Evolutionary conservation across 371 early-diverging fungal species (phyloP).

Genomic region (Mucor circinelloides): DNA sequence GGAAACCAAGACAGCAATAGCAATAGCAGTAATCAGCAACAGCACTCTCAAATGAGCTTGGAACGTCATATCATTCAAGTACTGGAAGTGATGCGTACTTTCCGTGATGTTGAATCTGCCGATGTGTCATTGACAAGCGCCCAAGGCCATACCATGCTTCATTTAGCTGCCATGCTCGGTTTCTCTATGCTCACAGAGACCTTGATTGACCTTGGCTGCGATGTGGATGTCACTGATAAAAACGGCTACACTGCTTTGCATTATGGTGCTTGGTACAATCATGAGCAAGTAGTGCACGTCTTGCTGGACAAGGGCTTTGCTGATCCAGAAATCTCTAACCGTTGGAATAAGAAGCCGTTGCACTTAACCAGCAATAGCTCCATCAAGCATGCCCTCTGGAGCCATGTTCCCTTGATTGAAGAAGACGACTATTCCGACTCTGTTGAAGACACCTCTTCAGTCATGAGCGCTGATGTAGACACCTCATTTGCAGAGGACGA

Average conservation of each 20-base stretch:
- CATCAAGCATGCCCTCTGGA: slow-evolving; percentile 22
- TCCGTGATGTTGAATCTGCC: slow-evolving; percentile 35
- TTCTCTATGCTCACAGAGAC: slow-evolving; percentile 25
- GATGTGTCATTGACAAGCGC: slow-evolving; percentile 40
- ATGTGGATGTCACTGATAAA: slow-evolving; percentile 31
- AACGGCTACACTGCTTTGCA: slow-evolving; percentile 34
- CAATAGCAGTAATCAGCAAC: slow-evolving; percentile 13
- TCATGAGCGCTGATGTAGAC: slow-evolving; percentile 41
- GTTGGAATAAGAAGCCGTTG: slow-evolving; percentile 31
- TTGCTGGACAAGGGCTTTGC: slow-evolving; percentile 33
- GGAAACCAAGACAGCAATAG: slow-evolving; percentile 23
- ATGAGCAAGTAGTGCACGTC: slow-evolving; percentile 24
- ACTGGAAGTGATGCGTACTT: slow-evolving; percentile 41
- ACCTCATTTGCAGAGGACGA: slow-evolving; percentile 32
- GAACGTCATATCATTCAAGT: slow-evolving; percentile 50
- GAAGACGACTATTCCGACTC: slow-evolving; percentile 15
- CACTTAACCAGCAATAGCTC: slow-evolving; percentile 24
- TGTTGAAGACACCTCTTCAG: slow-evolving; percentile 21
- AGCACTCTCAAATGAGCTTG: slow-evolving; percentile 22
- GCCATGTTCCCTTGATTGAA: slow-evolving; percentile 12
- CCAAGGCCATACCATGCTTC: slow-evolving; percentile 51
- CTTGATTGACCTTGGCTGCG: slow-evolving; percentile 35
- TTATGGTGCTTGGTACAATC: slow-evolving; percentile 19
- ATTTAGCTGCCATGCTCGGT: slow-evolving; percentile 45
- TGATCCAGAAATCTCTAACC: slow-evolving; percentile 30